A percentile compares a stretch with the other conserved stretches of the same genome.
These are phyloP conservation scores for Elymus sibiricus DNA, from an alignment of 176 grass and related monocot genomes.

Conservation along the genomic window DNA sequence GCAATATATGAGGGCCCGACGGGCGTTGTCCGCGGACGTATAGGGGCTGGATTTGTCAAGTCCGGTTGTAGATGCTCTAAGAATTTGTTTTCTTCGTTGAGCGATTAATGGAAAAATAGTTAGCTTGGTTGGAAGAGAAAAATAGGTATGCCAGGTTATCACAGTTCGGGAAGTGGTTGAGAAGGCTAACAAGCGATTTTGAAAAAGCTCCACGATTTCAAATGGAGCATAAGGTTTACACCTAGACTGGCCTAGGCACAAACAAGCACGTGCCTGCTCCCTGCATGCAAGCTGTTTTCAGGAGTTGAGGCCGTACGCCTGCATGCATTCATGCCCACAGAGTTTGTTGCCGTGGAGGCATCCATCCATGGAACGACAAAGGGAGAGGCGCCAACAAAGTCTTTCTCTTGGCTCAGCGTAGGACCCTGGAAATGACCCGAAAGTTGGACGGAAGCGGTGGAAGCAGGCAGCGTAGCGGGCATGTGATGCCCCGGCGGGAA, in stretches of 20 bases:
- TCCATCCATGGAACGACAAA: not conserved
- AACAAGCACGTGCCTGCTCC: not conserved
- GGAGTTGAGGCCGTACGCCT: not conserved
- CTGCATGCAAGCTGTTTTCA: not conserved
- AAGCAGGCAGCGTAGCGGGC: constrained; percentile 19
- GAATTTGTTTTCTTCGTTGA: no score
- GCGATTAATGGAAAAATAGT: no score
- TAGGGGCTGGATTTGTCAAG: no score
- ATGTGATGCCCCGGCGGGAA: constrained; percentile 53
- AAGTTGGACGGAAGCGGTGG: constrained; percentile 32
- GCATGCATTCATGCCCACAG: not conserved
- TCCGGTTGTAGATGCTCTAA: no score
- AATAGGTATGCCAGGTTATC: not conserved
- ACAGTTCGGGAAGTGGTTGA: not conserved
- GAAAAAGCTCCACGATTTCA: not conserved
- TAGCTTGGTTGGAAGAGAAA: not conserved
- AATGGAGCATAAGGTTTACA: not conserved
- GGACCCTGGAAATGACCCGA: constrained; percentile 32
- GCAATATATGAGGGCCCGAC: no score
- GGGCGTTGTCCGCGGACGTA: no score
- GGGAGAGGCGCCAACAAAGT: not conserved
- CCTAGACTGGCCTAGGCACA: not conserved
- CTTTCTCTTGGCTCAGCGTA: constrained; percentile 9
- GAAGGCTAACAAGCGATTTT: not conserved
- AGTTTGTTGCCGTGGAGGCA: constrained; percentile 34